Evolutionary conservation across 768 basidiomycete species (phyloP).

Genomic region (Phanerochaete sordida): DNA sequence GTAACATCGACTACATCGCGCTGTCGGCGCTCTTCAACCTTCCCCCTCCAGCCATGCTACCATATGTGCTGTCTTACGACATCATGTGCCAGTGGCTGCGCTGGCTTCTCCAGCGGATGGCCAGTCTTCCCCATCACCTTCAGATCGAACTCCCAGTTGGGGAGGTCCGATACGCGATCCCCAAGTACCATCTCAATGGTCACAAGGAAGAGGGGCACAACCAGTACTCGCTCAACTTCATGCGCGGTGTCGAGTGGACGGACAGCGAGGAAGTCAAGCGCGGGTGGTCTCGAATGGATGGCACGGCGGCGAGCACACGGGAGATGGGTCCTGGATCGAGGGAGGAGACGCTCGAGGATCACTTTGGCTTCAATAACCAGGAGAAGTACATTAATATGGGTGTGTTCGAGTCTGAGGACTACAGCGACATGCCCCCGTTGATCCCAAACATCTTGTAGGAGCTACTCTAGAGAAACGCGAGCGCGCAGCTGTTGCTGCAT

Average conservation of each 20-base stretch:
- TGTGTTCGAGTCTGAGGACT: too few species aligned
- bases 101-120: not conserved
- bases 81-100: conserved; percentile 23
- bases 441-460: not conserved
- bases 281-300: conserved; percentile 33
- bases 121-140: not conserved
- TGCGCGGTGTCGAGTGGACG: conserved; percentile 23
- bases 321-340: conserved; percentile 35
- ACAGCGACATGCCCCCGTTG: conserved; percentile 5
- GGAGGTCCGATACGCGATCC: conserved; percentile 23
- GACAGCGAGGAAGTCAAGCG: conserved; percentile 37
- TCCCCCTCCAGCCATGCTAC: not conserved
- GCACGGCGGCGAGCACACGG: conserved; percentile 26
- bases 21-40: not conserved
- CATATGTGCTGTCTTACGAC: conserved; percentile 16
- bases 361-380: conserved; percentile 33
- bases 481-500: not conserved
- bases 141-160: not conserved
- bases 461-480: not conserved
- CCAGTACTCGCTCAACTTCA: conserved; percentile 29
- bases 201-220: conserved; percentile 29
- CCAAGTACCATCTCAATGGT: conserved; percentile 35
- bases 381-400: conserved; percentile 28
- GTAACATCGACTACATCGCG: conserved; percentile 23
- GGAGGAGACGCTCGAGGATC: conserved; percentile 34